A percentile compares a stretch with the other conserved stretches of the same genome.
Conservation (phyloP, 192 early-diverging fungal genomes). For the Coemansia nantahalensis region DNA sequence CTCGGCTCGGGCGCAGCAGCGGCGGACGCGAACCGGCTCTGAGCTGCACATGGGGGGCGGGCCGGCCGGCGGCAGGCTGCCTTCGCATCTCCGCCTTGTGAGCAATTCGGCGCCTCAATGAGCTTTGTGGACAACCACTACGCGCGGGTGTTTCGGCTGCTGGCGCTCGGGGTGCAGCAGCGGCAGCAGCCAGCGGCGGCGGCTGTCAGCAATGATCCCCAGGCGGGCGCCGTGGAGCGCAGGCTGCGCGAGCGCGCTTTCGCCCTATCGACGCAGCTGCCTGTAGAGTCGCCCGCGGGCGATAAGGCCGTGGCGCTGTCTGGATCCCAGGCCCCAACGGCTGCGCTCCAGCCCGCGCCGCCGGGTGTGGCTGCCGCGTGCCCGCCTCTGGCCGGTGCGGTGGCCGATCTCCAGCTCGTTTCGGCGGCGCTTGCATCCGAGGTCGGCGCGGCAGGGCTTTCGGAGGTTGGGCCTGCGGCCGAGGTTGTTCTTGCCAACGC, state of each 20-base stretch:
- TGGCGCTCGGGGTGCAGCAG: constrained; percentile 5
- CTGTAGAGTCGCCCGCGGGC: background rate
- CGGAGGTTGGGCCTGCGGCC: background rate
- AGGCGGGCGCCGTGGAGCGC: background rate
- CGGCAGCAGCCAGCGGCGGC: too few species aligned
- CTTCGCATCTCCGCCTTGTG: background rate
- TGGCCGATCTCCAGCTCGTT: constrained; percentile 22
- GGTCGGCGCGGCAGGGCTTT: background rate
- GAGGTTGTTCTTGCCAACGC: constrained; percentile 27
- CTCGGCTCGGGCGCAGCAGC: too few species aligned
- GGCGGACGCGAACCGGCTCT: too few species aligned
- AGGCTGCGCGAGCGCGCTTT: constrained; percentile 30
- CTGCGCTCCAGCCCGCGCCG: too few species aligned
- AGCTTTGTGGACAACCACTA: constrained; percentile 52
- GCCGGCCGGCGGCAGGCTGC: too few species aligned
- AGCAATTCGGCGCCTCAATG: constrained; percentile 14
- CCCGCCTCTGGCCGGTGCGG: constrained; percentile 13
- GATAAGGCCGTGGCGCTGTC: too few species aligned
- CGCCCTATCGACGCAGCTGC: constrained; percentile 29
- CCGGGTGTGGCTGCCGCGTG: too few species aligned
- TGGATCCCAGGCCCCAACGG: too few species aligned
- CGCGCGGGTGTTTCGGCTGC: constrained; percentile 21
- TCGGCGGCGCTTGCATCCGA: background rate
- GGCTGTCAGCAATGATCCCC: background rate
- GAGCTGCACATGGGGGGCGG: too few species aligned